Base-by-base conservation (phyloP, 257 asterid genomes). In the Fraxinus excelsior region DNA sequence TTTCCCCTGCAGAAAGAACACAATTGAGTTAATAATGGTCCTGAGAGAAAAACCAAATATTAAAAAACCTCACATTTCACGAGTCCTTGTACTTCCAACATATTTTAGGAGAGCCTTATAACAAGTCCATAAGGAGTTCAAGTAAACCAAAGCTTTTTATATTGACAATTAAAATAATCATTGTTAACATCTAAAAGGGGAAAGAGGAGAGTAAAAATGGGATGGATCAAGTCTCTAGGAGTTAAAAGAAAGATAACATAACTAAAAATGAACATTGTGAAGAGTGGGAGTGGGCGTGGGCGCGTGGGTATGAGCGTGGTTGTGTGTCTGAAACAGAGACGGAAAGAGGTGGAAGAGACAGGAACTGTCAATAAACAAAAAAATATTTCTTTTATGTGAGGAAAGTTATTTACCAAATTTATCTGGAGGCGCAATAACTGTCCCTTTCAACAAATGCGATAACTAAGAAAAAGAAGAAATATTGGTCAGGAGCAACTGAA, bases 361-460 rank as follows among this genome's bases (percentile, higher is more conserved):
- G 19, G 78, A 70, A 71, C 14, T 79, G 71, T 65, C 38, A 32
- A 67, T 46, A 72, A 51, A 65, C n/a, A 38, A 73, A 8, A 38
- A 73, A 26, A 53, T 4, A 60, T 21, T 60, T 9, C 73, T 58
- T 28, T 26, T 37, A 38, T 37, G 58, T 18, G 31, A 58, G 13
- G 49, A 74, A 80, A 76, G 53, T 73, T 62, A 70, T 81, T 64
- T 92, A 94, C 99, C 99, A 82, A 92, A 94, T 82, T 87, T 94
- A 84, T 94, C 99, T 34, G 99, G 99, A 38, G 99, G 99, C 62
- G 99, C 99, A 80, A 94, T 86, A 78, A 94, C 99, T 0, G 97
- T 84, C 83, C 99, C 99, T 84, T 94, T 94, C 92, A 94, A 83
- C 83, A 92, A 88, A 84, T 92, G 92, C 68, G 99, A 91, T 86